Conservation (phyloP, 768 basidiomycete species). For the Macrolepiota albuminosa region DNA sequence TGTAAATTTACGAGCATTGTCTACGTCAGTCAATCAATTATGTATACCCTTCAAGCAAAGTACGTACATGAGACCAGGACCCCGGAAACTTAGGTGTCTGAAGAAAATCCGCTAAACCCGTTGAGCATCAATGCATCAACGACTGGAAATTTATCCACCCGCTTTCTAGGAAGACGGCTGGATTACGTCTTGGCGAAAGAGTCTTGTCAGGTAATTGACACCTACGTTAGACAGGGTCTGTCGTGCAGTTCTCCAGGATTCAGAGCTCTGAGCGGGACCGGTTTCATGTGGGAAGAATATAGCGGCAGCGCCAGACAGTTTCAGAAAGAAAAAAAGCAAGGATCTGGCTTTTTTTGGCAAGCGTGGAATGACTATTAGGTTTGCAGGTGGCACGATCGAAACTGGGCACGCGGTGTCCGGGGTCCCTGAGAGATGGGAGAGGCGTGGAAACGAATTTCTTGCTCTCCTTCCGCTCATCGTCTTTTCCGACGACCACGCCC, state of each 20-base stretch:
- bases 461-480: slow-evolving; percentile 18
- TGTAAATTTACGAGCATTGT: not conserved
- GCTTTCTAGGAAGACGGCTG: not conserved
- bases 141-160: not conserved
- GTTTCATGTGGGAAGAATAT: not conserved
- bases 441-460: slow-evolving; percentile 17
- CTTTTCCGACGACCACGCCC: slow-evolving; percentile 18
- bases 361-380: not conserved
- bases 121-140: not conserved
- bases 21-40: slow-evolving; percentile 11
- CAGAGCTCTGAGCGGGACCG: not conserved
- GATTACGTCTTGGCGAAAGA: not conserved
- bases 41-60: slow-evolving; percentile 6
- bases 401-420: slow-evolving; percentile 12
- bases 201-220: no score
- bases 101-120: not conserved
- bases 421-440: slow-evolving; percentile 19
- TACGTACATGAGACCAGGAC: slow-evolving; percentile 5
- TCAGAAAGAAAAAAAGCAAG: not conserved
- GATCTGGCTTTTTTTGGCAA: not conserved
- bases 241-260: not conserved
- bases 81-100: not conserved
- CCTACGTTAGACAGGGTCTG: not conserved
- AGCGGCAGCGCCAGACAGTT: not conserved
- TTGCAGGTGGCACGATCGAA: not conserved